Percentiles rank a stretch among this genome's conserved stretches.
phyloP scores from a whole-genome alignment of 106 monocot genomes.

The Agapanthus africanus region DNA sequence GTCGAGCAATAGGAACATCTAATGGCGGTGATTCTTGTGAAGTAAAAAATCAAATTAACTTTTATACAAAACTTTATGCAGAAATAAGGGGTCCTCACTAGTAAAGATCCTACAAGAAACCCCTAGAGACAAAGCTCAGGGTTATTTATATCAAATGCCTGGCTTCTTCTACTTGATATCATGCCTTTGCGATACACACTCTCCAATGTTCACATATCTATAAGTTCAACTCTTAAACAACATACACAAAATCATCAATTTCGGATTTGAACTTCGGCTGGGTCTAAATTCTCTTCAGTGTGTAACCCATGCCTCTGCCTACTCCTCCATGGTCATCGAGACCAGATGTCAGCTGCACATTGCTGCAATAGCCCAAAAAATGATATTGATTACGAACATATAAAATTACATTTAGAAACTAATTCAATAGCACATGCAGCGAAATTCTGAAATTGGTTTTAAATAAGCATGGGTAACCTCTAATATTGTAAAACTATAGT shows the following conservation, averaged over 20 bases:
- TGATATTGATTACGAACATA: not conserved
- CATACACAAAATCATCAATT: not conserved
- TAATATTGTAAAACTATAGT: too few relatives aligned
- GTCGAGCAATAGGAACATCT: too few relatives aligned
- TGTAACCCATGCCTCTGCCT: not conserved
- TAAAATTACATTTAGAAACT: too few relatives aligned
- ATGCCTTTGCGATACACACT: too few relatives aligned
- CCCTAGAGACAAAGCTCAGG: not conserved
- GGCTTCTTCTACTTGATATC: not conserved
- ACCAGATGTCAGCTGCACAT: slow-evolving; percentile 19
- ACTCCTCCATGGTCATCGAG: slow-evolving; percentile 2
- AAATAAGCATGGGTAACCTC: too few relatives aligned
- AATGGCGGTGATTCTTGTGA: too few relatives aligned
- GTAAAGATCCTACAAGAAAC: too few relatives aligned
- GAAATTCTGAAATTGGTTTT: too few relatives aligned
- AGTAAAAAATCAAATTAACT: too few relatives aligned
- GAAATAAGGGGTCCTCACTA: too few relatives aligned
- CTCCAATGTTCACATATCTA: not conserved
- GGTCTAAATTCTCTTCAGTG: not conserved
- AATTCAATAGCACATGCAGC: too few relatives aligned
- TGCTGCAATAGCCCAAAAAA: slow-evolving; percentile 16
- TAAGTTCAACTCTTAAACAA: not conserved
- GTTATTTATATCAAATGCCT: slow-evolving; percentile 1
- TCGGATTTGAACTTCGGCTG: not conserved
- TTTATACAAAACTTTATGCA: too few relatives aligned